Evolutionary conservation across 257 asterid genomes (phyloP).

Genomic region (Ophiorrhiza pumila): DNA sequence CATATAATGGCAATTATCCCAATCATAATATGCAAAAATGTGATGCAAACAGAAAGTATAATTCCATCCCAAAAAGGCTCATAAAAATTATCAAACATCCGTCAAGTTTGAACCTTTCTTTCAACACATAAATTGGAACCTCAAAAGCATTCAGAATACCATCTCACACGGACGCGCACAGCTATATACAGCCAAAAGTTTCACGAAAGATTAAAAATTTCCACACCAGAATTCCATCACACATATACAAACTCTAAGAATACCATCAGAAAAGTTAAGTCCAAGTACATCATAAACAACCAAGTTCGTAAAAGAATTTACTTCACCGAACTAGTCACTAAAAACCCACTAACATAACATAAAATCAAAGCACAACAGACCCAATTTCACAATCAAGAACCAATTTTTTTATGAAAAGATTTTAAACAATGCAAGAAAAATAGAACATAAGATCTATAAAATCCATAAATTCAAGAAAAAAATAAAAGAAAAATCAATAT

Average conservation of each 20-base stretch:
- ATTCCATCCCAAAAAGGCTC: background rate
- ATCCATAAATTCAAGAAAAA: background rate
- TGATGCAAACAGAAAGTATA: background rate
- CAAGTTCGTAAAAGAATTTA: background rate
- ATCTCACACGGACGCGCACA: too few relatives aligned
- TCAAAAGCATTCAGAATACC: background rate
- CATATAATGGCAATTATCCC: background rate
- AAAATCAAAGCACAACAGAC: background rate
- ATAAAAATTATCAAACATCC: background rate
- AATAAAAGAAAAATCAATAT: background rate
- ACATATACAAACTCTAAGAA: background rate
- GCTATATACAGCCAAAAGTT: background rate
- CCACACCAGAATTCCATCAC: background rate
- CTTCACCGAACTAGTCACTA: background rate
- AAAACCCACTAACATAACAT: background rate
- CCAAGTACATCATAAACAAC: background rate
- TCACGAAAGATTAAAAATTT: background rate
- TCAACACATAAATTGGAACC: background rate
- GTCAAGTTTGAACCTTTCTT: background rate
- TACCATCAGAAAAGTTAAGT: background rate
- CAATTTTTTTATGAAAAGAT: background rate
- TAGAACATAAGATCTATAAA: slow-evolving; percentile 2
- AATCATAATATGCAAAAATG: background rate
- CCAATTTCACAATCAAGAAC: background rate
- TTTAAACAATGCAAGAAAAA: background rate